Evolutionary conservation across 495 filamentous ascomycete species (phyloP).

Genomic region (Chaetomium cochliodes): DNA sequence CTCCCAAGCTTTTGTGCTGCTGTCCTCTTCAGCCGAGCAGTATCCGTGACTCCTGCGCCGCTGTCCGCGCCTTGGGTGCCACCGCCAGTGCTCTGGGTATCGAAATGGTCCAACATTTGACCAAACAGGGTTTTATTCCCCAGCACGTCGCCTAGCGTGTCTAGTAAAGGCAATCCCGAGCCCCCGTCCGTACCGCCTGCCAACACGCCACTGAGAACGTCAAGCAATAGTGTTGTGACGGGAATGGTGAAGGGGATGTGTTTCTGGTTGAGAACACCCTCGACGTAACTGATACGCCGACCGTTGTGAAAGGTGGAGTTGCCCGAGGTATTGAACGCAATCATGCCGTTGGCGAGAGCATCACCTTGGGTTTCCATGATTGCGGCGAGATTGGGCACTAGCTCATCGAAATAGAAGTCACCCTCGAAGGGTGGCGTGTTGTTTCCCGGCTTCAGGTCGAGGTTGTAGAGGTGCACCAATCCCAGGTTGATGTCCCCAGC

Average conservation of each 20-base stretch:
- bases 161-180: slow-evolving; percentile 14
- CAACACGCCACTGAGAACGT: slow-evolving; percentile 36
- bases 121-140: slow-evolving; percentile 16
- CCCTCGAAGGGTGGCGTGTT: slow-evolving; percentile 46
- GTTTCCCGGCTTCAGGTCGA: slow-evolving; percentile 46
- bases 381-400: slow-evolving; percentile 40
- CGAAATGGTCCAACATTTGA: slow-evolving; percentile 12
- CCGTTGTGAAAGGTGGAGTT: slow-evolving; percentile 47
- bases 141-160: slow-evolving; percentile 5
- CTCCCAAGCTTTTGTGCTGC: background rate
- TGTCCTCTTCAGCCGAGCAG: slow-evolving; percentile 5
- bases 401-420: slow-evolving; percentile 35
- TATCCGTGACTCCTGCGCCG: background rate
- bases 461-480: slow-evolving; percentile 43
- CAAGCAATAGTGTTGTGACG: slow-evolving; percentile 38
- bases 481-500: slow-evolving; percentile 43
- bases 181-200: slow-evolving; percentile 21
- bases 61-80: background rate
- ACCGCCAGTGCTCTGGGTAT: background rate
- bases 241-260: slow-evolving; percentile 40
- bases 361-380: slow-evolving; percentile 37
- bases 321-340: slow-evolving; percentile 43
- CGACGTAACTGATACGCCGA: slow-evolving; percentile 45
- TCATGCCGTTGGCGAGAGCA: slow-evolving; percentile 39
- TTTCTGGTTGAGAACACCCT: slow-evolving; percentile 46